phyloP scores from a whole-genome alignment of 495 filamentous ascomycete species.

The Aspergillus hancockii region DNA sequence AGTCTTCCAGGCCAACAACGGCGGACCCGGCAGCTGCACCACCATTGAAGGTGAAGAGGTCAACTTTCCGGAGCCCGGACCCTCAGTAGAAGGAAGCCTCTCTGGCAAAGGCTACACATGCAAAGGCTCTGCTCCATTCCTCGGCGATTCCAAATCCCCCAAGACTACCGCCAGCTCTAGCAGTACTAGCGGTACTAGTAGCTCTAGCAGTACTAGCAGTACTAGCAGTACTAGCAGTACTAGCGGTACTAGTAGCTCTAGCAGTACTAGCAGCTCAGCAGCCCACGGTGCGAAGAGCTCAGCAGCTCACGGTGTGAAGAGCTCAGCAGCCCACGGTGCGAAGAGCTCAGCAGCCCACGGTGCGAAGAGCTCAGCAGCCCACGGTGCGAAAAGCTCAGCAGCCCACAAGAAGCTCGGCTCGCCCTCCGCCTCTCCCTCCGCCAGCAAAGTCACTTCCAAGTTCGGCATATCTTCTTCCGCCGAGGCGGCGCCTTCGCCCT shows the following conservation, averaged over 20 bases:
- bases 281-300: no score
- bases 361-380: constrained; percentile 3
- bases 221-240: no score
- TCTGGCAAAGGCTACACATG: constrained; percentile 34
- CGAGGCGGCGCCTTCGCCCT: not conserved
- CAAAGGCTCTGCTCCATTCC: constrained; percentile 29
- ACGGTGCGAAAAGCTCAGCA: not conserved
- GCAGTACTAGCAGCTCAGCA: no score
- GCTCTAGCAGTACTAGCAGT: no score
- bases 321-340: no score
- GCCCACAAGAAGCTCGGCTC: not conserved
- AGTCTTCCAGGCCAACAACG: constrained; percentile 74
- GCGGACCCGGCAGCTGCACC: constrained; percentile 49
- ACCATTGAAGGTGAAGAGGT: constrained; percentile 56
- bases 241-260: no score
- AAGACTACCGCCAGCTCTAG: constrained; percentile 2
- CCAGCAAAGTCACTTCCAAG: not conserved
- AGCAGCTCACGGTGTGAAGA: no score
- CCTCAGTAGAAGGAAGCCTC: constrained; percentile 52
- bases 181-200: not conserved
- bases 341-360: constrained; percentile 2
- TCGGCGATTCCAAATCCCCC: constrained; percentile 15
- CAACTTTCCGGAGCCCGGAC: constrained; percentile 66
- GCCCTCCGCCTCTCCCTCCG: not conserved
- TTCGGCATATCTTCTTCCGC: not conserved